Conservation (phyloP, 176 grass and related monocot genomes). For the Zoysia japonica region DNA sequence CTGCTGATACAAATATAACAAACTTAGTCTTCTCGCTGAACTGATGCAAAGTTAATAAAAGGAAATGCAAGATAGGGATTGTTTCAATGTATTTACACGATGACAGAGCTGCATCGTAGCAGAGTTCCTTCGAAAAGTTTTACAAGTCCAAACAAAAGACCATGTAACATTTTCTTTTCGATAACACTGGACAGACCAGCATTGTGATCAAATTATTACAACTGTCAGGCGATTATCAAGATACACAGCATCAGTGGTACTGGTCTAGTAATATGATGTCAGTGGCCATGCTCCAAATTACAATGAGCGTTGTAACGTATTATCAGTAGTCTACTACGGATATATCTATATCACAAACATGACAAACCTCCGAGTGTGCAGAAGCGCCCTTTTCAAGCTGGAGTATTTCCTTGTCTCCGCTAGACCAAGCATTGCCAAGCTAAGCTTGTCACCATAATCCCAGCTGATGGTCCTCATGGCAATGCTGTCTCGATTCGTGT, state of each 20-base stretch:
- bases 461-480: neutral
- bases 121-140: neutral
- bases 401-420: neutral
- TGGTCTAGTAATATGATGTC: neutral
- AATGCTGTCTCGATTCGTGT: conserved; percentile 8
- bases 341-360: conserved; percentile 29
- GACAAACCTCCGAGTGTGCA: neutral
- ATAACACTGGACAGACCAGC: neutral
- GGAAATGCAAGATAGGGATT: neutral
- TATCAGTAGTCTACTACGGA: conserved; percentile 1
- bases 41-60: neutral
- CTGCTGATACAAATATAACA: too few species aligned
- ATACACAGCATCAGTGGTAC: neutral
- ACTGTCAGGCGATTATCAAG: neutral
- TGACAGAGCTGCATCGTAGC: neutral
- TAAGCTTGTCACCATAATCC: neutral
- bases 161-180: neutral
- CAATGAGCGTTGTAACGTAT: neutral
- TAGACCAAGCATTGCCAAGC: conserved; percentile 2
- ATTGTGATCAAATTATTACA: conserved; percentile 11
- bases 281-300: neutral
- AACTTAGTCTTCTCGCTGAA: neutral
- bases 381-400: neutral
- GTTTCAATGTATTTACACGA: neutral
- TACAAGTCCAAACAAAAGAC: neutral